A percentile compares a stretch with the other conserved stretches of the same genome.
phyloP scores from a whole-genome alignment of 805 yeast species.

The Saturnispora hagleri region DNA sequence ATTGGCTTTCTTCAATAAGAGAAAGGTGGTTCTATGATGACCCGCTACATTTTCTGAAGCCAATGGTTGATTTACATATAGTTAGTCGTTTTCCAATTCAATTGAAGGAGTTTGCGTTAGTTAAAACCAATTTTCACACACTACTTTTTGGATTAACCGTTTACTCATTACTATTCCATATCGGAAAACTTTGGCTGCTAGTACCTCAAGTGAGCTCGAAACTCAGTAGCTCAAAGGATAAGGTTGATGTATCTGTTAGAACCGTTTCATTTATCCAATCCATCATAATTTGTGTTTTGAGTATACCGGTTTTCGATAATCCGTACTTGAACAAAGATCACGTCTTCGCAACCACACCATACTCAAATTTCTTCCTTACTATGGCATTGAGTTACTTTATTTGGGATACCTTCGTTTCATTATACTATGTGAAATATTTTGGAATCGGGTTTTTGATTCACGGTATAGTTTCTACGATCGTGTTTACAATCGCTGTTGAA shows the following conservation, averaged over 20 bases:
- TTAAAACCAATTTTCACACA: conserved; percentile 15
- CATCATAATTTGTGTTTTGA: conserved; percentile 22
- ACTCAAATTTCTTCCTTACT: conserved; percentile 22
- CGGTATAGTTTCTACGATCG: conserved; percentile 29
- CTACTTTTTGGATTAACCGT: conserved; percentile 16
- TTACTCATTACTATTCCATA: conserved; percentile 14
- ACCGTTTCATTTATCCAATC: conserved; percentile 29
- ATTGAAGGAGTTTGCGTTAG: conserved; percentile 6
- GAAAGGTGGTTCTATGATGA: conserved; percentile 16
- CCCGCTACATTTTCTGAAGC: conserved; percentile 18
- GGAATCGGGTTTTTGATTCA: conserved; percentile 30
- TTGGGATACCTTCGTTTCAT: conserved; percentile 29
- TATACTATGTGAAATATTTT: conserved; percentile 21
- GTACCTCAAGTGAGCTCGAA: conserved; percentile 9
- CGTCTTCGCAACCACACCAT: conserved; percentile 29
- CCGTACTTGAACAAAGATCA: conserved; percentile 22
- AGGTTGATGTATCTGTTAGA: conserved; percentile 26
- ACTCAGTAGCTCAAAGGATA: conserved; percentile 14
- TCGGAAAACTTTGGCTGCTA: conserved; percentile 13
- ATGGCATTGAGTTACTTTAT: conserved; percentile 29
- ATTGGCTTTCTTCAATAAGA: conserved; percentile 6
- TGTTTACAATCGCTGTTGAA: conserved; percentile 22
- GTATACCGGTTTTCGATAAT: conserved; percentile 25
- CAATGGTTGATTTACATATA: conserved; percentile 15
- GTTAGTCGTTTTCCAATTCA: conserved; percentile 16